Evolutionary conservation across 768 basidiomycete genomes (phyloP).

Genomic region (Botryobasidium botryosum): DNA sequence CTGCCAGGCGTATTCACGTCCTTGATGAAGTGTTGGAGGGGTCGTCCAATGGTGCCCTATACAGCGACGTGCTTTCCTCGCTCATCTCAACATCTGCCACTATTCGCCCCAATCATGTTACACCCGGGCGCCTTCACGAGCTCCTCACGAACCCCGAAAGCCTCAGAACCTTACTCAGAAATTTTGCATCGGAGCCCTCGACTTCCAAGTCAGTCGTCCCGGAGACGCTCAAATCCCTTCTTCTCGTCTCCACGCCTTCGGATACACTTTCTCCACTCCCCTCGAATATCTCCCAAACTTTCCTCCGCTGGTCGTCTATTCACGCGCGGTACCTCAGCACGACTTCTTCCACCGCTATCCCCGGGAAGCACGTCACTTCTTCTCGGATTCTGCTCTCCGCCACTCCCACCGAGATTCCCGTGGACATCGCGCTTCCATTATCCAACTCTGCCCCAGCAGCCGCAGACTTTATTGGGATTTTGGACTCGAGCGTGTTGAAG

Average conservation of each 20-base stretch:
- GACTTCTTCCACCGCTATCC: too few species aligned
- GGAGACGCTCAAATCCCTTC: constrained; percentile 28
- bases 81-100: constrained; percentile 19
- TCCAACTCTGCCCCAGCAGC: too few species aligned
- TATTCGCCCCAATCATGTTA: constrained; percentile 18
- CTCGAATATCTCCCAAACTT: constrained; percentile 36
- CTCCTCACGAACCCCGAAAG: constrained; percentile 1
- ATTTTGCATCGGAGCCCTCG: constrained; percentile 13
- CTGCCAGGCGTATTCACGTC: constrained; percentile 45
- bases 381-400: too few species aligned
- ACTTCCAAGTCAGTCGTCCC: constrained; percentile 15
- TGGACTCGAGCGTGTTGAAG: constrained; percentile 64
- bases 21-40: constrained; percentile 60
- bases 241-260: constrained; percentile 44
- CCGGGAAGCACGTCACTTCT: too few species aligned
- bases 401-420: constrained; percentile 29
- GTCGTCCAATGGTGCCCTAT: constrained; percentile 45
- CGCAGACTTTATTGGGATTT: constrained; percentile 54
- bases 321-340: constrained; percentile 43
- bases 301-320: constrained; percentile 29
- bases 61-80: constrained; percentile 43
- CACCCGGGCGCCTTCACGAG: constrained; percentile 1
- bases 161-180: constrained; percentile 1
- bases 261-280: constrained; percentile 37
- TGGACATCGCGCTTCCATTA: constrained; percentile 42